Base-by-base conservation (phyloP, 768 basidiomycete genomes). In the Butyriboletus loyo region DNA sequence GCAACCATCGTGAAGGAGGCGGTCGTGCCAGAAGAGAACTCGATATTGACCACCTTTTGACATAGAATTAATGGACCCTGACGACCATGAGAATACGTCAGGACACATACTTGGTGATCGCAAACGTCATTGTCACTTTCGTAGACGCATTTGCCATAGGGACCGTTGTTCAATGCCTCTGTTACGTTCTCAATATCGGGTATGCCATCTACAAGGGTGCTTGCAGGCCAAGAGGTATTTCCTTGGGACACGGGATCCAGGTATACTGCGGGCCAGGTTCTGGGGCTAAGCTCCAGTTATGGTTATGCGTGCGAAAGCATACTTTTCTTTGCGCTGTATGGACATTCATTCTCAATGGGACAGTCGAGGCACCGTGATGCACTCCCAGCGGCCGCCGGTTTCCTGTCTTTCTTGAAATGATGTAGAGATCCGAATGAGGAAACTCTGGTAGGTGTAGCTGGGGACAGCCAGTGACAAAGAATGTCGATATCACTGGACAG, bases 1-100 rank as follows among this genome's bases (percentile, higher is more conserved):
- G 92, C 92, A 43, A 91, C 80, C 90, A 95, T 92, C 19, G 92
- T 93, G 67, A 95, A 89, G 0, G 89, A 89, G 13, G 81, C 89
- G 0, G 92, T 94, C 27, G 82, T 77, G 15, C 91, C 90, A 46
- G 83, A 82, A 7, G 86, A 83, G 66, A 90, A 95, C 62, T 93
- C 88, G 50, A 95, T 70, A 66, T 92, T 94, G 56, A 95, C 92
- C 41, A 94, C 87, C 81, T 81, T 81, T 50, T 25, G 34, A 13
- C 7, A 19, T 14, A 7, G 17, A 4, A 41, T 54, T 25, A 59
- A 32, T n/a, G 19, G 28, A 8, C 11, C 7, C 19, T 35, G 32
- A 17, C 27, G 38, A 22, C 8, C 32, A 40, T 8, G 31, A 34
- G 15, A 22, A 39, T 24, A 44, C 21, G 38, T 22, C 27, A 25